phyloP scores from a whole-genome alignment of 768 basidiomycete species.

The Pholiota molesta region DNA sequence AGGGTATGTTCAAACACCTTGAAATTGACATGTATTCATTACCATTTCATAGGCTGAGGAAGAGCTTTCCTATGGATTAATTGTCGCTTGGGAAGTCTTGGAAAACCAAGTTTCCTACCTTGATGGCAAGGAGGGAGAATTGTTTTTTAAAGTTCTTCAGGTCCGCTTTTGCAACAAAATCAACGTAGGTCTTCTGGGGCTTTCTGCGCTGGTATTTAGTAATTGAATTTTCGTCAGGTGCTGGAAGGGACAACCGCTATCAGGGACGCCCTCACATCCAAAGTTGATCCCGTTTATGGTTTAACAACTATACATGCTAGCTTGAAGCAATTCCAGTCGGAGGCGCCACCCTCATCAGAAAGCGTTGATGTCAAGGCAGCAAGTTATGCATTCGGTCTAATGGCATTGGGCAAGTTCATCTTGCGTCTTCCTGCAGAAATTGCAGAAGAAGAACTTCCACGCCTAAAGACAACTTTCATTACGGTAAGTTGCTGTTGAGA shows the following conservation, averaged over 20 bases:
- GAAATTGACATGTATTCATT: neutral
- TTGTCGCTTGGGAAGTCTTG: constrained; percentile 83
- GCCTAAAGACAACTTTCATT: constrained; percentile 71
- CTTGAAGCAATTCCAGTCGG: constrained; percentile 63
- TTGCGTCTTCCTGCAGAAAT: constrained; percentile 81
- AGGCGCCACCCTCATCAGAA: constrained; percentile 44
- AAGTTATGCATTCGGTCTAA: constrained; percentile 81
- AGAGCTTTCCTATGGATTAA: constrained; percentile 75
- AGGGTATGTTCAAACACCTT: constrained; percentile 50
- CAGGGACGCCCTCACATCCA: constrained; percentile 71
- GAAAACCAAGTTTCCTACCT: constrained; percentile 72
- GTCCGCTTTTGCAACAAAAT: constrained; percentile 74
- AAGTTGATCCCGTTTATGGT: constrained; percentile 83
- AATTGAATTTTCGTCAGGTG: constrained; percentile 49
- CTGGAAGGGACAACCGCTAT: constrained; percentile 83
- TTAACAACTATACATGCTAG: constrained; percentile 81
- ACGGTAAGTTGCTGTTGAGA: constrained; percentile 46
- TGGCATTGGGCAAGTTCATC: constrained; percentile 83
- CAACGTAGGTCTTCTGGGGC: constrained; percentile 50
- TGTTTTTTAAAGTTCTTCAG: constrained; percentile 71
- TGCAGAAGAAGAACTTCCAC: constrained; percentile 85
- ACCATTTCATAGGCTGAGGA: constrained; percentile 54
- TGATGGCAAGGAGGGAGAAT: constrained; percentile 78
- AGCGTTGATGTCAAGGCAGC: constrained; percentile 60
- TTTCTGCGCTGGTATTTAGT: neutral